Evolutionary conservation across 768 basidiomycete genomes (phyloP).

Genomic region (Pulveroboletus ravenelii): DNA sequence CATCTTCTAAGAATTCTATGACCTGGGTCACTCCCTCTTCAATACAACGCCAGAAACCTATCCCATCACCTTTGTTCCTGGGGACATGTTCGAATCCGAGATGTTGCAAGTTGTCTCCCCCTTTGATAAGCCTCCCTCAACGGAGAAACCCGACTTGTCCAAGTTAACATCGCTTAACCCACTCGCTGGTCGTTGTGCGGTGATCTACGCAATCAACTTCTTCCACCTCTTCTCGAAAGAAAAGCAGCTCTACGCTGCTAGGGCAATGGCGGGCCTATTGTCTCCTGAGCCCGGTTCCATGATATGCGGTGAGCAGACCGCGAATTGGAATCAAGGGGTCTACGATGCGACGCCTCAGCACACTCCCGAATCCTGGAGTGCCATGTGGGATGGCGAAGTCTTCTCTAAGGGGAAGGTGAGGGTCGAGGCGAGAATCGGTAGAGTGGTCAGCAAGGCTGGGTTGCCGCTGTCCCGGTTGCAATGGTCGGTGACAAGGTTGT

Average conservation of each 20-base stretch:
- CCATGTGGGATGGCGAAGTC: slow-evolving; percentile 36
- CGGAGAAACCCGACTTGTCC: slow-evolving; percentile 25
- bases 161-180: slow-evolving; percentile 42
- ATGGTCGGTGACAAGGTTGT: slow-evolving; percentile 27
- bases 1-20: slow-evolving; percentile 45
- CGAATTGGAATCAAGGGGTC: slow-evolving; percentile 1
- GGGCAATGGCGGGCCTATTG: slow-evolving; percentile 26
- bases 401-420: slow-evolving; percentile 22
- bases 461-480: slow-evolving; percentile 7
- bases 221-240: slow-evolving; percentile 37
- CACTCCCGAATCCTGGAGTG: slow-evolving; percentile 31
- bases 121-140: slow-evolving; percentile 22
- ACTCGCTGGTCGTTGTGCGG: slow-evolving; percentile 45
- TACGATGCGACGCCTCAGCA: slow-evolving; percentile 27
- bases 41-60: slow-evolving; percentile 48
- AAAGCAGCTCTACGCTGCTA: slow-evolving; percentile 28
- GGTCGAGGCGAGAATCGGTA: background rate
- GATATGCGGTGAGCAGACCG: slow-evolving; percentile 28
- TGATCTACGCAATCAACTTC: slow-evolving; percentile 46
- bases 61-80: slow-evolving; percentile 48
- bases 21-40: slow-evolving; percentile 59
- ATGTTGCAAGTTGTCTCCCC: slow-evolving; percentile 36
- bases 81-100: slow-evolving; percentile 47
- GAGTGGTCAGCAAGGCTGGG: background rate
- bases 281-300: slow-evolving; percentile 29